Conservation (phyloP, 306 rosid species). For the Ceratonia siliqua region DNA sequence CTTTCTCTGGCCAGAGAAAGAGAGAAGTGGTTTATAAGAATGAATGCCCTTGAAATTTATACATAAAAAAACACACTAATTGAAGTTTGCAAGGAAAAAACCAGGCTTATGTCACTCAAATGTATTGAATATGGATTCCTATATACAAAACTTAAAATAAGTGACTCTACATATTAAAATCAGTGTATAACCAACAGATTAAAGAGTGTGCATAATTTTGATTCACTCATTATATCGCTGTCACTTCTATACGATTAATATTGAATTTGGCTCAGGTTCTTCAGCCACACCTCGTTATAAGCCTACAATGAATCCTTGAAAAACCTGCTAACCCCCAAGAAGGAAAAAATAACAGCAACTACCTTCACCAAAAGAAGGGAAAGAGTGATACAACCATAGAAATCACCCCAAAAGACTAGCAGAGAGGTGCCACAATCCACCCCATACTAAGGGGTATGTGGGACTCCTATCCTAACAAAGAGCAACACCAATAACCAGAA, state of each 20-base stretch:
- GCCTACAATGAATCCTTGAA: constrained; percentile 4
- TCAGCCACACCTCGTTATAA: too few relatives aligned
- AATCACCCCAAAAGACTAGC: too few relatives aligned
- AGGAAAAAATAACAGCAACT: not conserved
- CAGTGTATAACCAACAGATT: not conserved
- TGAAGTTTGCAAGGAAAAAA: not conserved
- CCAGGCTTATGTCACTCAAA: not conserved
- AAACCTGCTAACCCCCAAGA: not conserved
- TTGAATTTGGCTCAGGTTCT: too few relatives aligned
- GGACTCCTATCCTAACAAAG: too few relatives aligned
- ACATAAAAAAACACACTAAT: too few relatives aligned
- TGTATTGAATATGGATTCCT: not conserved
- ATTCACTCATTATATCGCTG: not conserved
- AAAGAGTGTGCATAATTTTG: not conserved
- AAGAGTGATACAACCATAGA: too few relatives aligned
- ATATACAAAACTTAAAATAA: constrained; percentile 1
- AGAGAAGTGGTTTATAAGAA: not conserved
- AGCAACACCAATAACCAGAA: not conserved
- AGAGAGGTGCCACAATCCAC: too few relatives aligned
- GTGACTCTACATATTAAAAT: not conserved
- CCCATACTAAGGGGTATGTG: too few relatives aligned
- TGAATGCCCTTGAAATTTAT: not conserved
- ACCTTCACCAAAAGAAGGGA: not conserved
- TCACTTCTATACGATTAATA: not conserved
- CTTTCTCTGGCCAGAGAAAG: not conserved